Evolutionary conservation across 1,284 basidiomycete genomes (phyloP), one percentile per base, ranked within the genome.

Genomic region (Cutaneotrichosporon cyanovorans): DNA sequence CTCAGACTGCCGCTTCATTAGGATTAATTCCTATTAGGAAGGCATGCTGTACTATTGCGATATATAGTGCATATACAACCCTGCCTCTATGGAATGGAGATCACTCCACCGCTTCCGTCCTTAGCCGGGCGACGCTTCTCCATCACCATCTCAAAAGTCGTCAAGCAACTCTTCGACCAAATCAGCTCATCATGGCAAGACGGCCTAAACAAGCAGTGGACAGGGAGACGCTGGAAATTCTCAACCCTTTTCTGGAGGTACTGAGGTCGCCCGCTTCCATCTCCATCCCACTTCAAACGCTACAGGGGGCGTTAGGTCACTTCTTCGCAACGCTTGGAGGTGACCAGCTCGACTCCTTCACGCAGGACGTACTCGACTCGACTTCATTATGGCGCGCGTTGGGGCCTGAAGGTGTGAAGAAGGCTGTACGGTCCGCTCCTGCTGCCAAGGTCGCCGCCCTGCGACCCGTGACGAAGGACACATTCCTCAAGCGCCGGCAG

Each of bases 301-400:
- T 67, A 5, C 45, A 52, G 18, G 65, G 66, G 6, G 66, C 65
- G 0, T 56, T 67, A 23, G 59, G 57, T 3, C 66, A 69, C 49
- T 69, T 62, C 53, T 48, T 67, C 12, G 48, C 56, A 1, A 51
- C 53, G n/a, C 50, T 62, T 15, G 47, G 57, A 9, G 36, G 38
- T 3, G 37, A 43, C 8, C 42, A 53, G 12, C 53, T 66, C 7
- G 31, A 38, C 8, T 45, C 45, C 2, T 59, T 64, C 12, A 34
- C 63, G 22, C 15, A 35, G 4, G 48, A 57, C 15, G 22, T 68
- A 4, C 10, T 55, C 2, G 14, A 21, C 5, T 68, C 66, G 0
- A 44, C 53, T 10, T 53, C 53, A 1, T 34, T 65, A 8, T 63
- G 59, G 63, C 28, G 50, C 14, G 32, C 43, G 0, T 49, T 53